Percentiles rank a stretch among this genome's conserved stretches.
These are phyloP conservation scores for Mantamonas sphyraenae DNA, from an alignment of 78 protist genomes.

Conservation along the genomic window DNA sequence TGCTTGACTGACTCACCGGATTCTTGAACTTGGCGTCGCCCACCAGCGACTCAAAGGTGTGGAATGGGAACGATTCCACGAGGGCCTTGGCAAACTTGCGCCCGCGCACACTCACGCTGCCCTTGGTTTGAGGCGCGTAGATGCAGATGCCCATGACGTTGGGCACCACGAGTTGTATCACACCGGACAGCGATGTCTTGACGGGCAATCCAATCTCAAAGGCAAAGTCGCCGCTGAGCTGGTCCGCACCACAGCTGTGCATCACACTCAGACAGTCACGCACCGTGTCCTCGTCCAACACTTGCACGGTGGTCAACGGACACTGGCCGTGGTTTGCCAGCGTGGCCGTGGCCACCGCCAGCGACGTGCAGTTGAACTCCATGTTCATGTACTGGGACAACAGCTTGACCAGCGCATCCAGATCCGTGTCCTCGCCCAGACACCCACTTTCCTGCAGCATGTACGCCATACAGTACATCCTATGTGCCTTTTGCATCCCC, in stretches of 20 bases:
- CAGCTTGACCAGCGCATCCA: neutral
- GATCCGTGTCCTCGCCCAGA: neutral
- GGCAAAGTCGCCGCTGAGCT: constrained; percentile 31
- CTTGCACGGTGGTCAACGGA: constrained; percentile 20
- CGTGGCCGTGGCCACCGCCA: constrained; percentile 34
- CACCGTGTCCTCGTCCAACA: neutral
- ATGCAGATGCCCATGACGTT: constrained; percentile 2
- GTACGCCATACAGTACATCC: constrained; percentile 13
- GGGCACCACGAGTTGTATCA: constrained; percentile 8
- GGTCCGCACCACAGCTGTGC: constrained; percentile 23
- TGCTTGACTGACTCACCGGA: too few species aligned
- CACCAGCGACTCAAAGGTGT: neutral
- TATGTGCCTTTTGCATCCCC: constrained; percentile 18
- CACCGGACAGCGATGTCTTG: constrained; percentile 17
- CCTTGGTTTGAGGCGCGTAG: constrained; percentile 20
- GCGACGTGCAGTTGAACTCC: neutral
- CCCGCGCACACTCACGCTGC: neutral
- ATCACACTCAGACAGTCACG: neutral
- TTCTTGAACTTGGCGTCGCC: too few species aligned
- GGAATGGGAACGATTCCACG: neutral
- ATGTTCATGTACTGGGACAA: constrained; percentile 26
- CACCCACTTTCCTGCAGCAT: constrained; percentile 3
- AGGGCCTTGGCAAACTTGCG: neutral
- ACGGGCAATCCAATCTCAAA: constrained; percentile 23
- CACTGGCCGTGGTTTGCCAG: constrained; percentile 25